Evolutionary conservation across 2,329 filamentous ascomycete genomes (phyloP).

Genomic region (Ramularia endophylla): DNA sequence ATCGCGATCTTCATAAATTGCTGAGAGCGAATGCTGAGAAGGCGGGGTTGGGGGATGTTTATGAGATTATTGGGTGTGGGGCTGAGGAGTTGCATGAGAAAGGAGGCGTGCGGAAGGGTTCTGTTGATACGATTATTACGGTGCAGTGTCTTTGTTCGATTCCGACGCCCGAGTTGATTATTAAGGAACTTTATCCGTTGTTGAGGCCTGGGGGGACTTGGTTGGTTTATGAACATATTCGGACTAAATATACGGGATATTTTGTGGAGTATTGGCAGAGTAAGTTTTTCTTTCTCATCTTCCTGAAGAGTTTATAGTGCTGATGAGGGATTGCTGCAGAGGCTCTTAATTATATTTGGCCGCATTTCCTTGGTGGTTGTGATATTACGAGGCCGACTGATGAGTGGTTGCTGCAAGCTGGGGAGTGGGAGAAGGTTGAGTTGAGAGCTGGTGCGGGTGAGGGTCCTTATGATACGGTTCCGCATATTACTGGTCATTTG

Average conservation of each 20-base stretch:
- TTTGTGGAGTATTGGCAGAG: conserved; percentile 33
- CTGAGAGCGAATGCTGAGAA: conserved; percentile 45
- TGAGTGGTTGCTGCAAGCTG: conserved; percentile 30
- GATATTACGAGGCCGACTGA: conserved; percentile 31
- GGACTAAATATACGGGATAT: conserved; percentile 28
- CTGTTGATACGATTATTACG: conserved; percentile 54
- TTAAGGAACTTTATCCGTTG: conserved; percentile 50
- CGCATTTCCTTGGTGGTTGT: conserved; percentile 32
- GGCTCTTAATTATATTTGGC: conserved; percentile 30
- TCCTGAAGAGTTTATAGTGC: not conserved
- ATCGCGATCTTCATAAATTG: conserved; percentile 45
- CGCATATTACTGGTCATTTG: conserved; percentile 30
- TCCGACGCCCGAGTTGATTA: conserved; percentile 53
- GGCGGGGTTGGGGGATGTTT: conserved; percentile 51
- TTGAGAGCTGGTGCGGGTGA: conserved; percentile 27
- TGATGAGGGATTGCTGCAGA: conserved; percentile 15
- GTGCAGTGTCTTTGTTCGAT: conserved; percentile 60
- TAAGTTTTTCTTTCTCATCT: conserved; percentile 13
- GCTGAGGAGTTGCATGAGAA: conserved; percentile 50
- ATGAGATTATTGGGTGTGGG: conserved; percentile 58
- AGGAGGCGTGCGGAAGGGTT: conserved; percentile 45
- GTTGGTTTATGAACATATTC: conserved; percentile 60
- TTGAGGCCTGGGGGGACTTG: conserved; percentile 58
- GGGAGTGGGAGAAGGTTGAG: conserved; percentile 31
- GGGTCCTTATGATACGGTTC: conserved; percentile 30